Conservation (phyloP, 495 filamentous ascomycete genomes). For the Daldinia childiae region DNA sequence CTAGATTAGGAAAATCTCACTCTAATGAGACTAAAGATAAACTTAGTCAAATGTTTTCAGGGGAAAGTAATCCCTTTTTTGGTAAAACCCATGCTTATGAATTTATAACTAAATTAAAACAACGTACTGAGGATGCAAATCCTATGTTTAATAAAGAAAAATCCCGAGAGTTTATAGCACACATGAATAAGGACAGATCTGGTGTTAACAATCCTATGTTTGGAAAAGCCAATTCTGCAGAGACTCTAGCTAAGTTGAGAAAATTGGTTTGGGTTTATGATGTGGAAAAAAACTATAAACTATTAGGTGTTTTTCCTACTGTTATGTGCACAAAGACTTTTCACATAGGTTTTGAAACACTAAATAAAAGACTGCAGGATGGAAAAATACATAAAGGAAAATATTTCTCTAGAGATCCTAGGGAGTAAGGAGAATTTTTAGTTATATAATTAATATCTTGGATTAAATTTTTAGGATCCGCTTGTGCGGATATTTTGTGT, state of each 20-base stretch:
- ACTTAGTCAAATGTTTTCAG: constrained; percentile 1
- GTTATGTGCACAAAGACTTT: not conserved
- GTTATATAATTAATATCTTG: not conserved
- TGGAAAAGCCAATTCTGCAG: no score
- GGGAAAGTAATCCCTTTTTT: constrained; percentile 2
- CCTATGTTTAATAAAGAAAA: constrained; percentile 5
- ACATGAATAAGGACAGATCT: constrained; percentile 5
- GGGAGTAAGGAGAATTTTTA: constrained; percentile 5
- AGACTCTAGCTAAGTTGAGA: no score
- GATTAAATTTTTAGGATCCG: constrained; percentile 3
- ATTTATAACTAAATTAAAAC: constrained; percentile 6
- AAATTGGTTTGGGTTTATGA: no score
- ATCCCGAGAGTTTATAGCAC: constrained; percentile 2
- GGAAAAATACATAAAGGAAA: constrained; percentile 3
- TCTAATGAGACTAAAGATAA: constrained; percentile 5
- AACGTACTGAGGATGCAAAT: constrained; percentile 1
- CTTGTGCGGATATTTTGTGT: constrained; percentile 3
- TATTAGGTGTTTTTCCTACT: no score
- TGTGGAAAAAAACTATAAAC: no score
- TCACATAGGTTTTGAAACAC: constrained; percentile 3
- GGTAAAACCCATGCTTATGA: constrained; percentile 3
- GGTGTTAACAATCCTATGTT: not conserved
- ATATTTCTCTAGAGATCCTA: constrained; percentile 1
- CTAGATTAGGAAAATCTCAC: constrained; percentile 5
- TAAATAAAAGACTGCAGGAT: constrained; percentile 5